A percentile compares a stretch with the other conserved stretches of the same genome.
phyloP scores from a whole-genome alignment of 208 protist species.

The Angomonas desouzai region DNA sequence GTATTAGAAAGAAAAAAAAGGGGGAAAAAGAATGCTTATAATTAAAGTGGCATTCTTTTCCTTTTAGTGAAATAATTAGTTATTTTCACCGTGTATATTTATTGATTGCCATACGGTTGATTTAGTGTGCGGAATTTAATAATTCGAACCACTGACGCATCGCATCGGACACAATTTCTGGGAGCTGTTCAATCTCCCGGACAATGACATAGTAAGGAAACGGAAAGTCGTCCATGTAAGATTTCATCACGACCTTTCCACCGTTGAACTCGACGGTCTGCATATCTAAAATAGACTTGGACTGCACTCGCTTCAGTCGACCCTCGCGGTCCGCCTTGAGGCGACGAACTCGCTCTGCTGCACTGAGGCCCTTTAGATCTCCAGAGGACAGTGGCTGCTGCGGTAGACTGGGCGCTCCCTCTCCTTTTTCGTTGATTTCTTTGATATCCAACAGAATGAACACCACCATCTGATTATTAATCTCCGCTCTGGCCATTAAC shows the following conservation, averaged over 20 bases:
- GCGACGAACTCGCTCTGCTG: conserved; percentile 73
- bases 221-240: conserved; percentile 99
- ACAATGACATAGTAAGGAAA: conserved; percentile 99
- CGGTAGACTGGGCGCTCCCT: not conserved
- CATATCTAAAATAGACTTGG: conserved; percentile 88
- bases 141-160: conserved; percentile 99
- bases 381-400: conserved; percentile 29
- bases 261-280: conserved; percentile 84
- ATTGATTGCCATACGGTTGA: not conserved
- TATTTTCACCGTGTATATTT: conserved; percentile 12
- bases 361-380: conserved; percentile 61
- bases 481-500: conserved; percentile 80
- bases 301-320: conserved; percentile 80
- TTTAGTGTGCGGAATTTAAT: conserved; percentile 54
- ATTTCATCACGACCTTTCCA: conserved; percentile 78
- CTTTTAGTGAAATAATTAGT: conserved; percentile 11
- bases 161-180: conserved; percentile 96
- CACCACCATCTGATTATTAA: conserved; percentile 94
- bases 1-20: conserved; percentile 11
- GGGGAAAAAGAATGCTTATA: conserved; percentile 14
- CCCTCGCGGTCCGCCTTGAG: conserved; percentile 83
- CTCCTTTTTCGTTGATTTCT: conserved; percentile 13
- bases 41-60: too few relatives aligned
- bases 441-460: conserved; percentile 94
- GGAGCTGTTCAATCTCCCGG: conserved; percentile 94